Evolutionary conservation across 176 grass and related monocot species (phyloP).

Genomic region (Oryza punctata): DNA sequence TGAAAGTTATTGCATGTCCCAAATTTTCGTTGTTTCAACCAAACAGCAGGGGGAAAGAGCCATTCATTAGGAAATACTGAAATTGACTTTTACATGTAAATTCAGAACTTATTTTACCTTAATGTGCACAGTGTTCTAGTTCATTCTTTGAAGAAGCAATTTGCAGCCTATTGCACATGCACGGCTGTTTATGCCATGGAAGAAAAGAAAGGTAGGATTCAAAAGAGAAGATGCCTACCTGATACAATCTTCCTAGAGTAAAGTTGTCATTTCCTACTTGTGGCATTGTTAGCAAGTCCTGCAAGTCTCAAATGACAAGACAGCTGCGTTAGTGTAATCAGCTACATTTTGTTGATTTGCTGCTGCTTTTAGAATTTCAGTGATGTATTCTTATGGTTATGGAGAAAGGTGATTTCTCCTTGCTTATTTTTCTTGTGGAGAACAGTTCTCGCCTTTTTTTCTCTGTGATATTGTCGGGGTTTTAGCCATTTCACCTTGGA

Average conservation of each 20-base stretch:
- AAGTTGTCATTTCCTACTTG: constrained; percentile 64
- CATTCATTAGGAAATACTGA: not conserved
- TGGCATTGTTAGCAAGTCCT: constrained; percentile 43
- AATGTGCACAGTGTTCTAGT: not conserved
- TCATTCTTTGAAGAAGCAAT: constrained; percentile 1
- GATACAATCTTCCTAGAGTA: constrained; percentile 69
- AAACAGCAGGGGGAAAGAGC: not conserved
- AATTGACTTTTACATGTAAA: not conserved
- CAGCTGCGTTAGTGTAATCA: not conserved
- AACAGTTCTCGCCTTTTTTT: not conserved
- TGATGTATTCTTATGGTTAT: not conserved
- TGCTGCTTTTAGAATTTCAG: not conserved
- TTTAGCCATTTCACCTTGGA: not conserved
- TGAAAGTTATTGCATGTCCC: not conserved
- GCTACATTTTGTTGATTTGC: not conserved
- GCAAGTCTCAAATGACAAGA: constrained; percentile 57
- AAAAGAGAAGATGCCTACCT: constrained; percentile 34
- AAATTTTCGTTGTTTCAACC: not conserved
- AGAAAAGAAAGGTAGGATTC: constrained; percentile 70
- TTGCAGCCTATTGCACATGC: not conserved
- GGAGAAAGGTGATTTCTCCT: not conserved
- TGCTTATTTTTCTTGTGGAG: not conserved
- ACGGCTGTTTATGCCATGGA: constrained; percentile 28
- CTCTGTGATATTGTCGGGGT: not conserved
- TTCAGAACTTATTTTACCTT: not conserved